phyloP scores from a whole-genome alignment of 2,329 filamentous ascomycete species.

The Alternaria sp. region DNA sequence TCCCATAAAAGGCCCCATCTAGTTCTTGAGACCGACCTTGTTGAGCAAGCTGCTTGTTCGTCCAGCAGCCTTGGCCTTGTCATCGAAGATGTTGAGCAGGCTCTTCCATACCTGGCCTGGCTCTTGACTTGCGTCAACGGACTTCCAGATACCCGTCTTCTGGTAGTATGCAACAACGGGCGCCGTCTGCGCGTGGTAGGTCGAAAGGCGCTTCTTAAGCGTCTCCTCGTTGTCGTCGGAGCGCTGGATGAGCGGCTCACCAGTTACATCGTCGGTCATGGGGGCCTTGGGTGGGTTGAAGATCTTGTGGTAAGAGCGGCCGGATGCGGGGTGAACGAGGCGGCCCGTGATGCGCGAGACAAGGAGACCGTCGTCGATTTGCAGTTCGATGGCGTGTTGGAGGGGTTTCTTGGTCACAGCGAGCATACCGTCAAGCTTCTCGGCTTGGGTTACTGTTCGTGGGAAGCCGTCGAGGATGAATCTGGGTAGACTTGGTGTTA shows the following conservation, averaged over 20 bases:
- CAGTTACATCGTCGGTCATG: slow-evolving; percentile 97
- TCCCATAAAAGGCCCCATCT: slow-evolving; percentile 27
- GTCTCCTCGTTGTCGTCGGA: slow-evolving; percentile 97
- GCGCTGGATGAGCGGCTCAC: slow-evolving; percentile 94
- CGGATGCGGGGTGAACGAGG: slow-evolving; percentile 92
- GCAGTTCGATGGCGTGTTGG: slow-evolving; percentile 93
- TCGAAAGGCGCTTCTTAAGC: slow-evolving; percentile 90
- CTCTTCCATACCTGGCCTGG: slow-evolving; percentile 96
- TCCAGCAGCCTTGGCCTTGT: slow-evolving; percentile 55
- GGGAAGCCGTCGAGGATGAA: slow-evolving; percentile 99
- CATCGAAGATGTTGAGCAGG: slow-evolving; percentile 82
- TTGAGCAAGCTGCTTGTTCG: slow-evolving; percentile 58
- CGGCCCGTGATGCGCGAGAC: slow-evolving; percentile 97
- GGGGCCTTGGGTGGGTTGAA: slow-evolving; percentile 96
- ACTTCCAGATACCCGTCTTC: slow-evolving; percentile 95
- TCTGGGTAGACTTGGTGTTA: slow-evolving; percentile 57
- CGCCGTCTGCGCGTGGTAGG: slow-evolving; percentile 92
- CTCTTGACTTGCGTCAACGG: slow-evolving; percentile 94
- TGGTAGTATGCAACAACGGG: slow-evolving; percentile 97
- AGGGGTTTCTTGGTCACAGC: slow-evolving; percentile 78
- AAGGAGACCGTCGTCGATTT: slow-evolving; percentile 93
- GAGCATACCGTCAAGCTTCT: slow-evolving; percentile 95
- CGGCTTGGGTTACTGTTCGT: slow-evolving; percentile 92
- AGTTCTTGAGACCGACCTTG: slow-evolving; percentile 65
- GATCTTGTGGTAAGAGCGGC: slow-evolving; percentile 95